Evolutionary conservation across 768 basidiomycete genomes (phyloP), one percentile per base, ranked within the genome.

Genomic region (Tulasnella sp.): DNA sequence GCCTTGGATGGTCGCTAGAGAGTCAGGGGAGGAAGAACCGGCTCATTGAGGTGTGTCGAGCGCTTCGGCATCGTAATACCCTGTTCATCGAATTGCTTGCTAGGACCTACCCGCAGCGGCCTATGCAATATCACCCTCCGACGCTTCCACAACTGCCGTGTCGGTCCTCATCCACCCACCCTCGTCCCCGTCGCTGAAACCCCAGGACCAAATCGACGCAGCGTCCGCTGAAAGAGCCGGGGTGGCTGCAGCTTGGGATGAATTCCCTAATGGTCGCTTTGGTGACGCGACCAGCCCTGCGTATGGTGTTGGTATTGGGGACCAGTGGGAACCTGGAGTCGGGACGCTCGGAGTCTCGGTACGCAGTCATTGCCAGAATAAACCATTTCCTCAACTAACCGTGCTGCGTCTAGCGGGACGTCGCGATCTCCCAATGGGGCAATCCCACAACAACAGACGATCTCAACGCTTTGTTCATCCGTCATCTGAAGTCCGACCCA

Each of bases 211-310:
- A 41, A 39, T 15, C 7, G 41, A 56, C 2, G 39, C 15, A 19
- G 25, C 49, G 15, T 15, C 31, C 4, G 17, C 36, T 21, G 39
- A 43, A 14, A 2, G 25, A 3, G 31, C 42, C 3, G 54, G 54
- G 25, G 43, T 45, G 15, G 84, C 84, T 0, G 77, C 82, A 1
- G 80, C 80, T 17, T 91, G 88, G 88, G 88, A 91, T 64, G 96
- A 99, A 65, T 98, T 97, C 67, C 96, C 96, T 6, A 99, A 99
- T 67, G 96, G 96, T 34, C 84, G 96, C 8, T 98, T 97, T 68
- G 96, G 96, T 60, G 96, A 98, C 68, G 88, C 86, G 67, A 88
- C 96, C 65, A 94, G 90, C 72, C 96, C 96, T 19, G 96, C 96
- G 0, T 99, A 85, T 63, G 96, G 96, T 43, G 74, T 58, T n/a